Evolutionary conservation across 768 basidiomycete genomes (phyloP).

Genomic region (Boletus fagicola): DNA sequence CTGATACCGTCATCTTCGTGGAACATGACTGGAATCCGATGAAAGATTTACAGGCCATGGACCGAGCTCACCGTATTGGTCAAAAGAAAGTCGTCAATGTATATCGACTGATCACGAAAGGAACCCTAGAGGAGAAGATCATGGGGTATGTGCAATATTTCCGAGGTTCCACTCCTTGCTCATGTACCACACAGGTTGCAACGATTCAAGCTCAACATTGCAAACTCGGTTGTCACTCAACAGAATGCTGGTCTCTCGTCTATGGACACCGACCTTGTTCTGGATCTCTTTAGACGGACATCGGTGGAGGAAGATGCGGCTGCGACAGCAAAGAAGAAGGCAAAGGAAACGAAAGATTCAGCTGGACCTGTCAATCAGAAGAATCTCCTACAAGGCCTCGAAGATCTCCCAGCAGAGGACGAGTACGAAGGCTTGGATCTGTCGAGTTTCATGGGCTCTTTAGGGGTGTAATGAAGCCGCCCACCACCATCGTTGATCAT

Average conservation of each 20-base stretch:
- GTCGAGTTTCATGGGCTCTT: slow-evolving; percentile 84
- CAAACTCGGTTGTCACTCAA: slow-evolving; percentile 93
- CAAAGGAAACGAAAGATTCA: slow-evolving; percentile 52
- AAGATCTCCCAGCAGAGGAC: slow-evolving; percentile 88
- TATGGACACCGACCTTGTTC: slow-evolving; percentile 96
- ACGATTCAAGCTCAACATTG: slow-evolving; percentile 98
- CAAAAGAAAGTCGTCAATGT: slow-evolving; percentile 99
- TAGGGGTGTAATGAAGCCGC: slow-evolving; percentile 46
- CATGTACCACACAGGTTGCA: slow-evolving; percentile 61
- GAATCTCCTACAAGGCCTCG: slow-evolving; percentile 83
- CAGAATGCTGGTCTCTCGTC: slow-evolving; percentile 92
- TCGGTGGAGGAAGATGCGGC: slow-evolving; percentile 71
- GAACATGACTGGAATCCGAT: slow-evolving; percentile 99
- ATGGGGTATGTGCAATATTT: slow-evolving; percentile 76
- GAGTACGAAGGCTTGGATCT: slow-evolving; percentile 90
- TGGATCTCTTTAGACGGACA: slow-evolving; percentile 88
- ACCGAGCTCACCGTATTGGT: slow-evolving; percentile 94
- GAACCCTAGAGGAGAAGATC: slow-evolving; percentile 97
- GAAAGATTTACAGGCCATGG: slow-evolving; percentile 99
- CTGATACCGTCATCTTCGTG: slow-evolving; percentile 98
- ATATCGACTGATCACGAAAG: slow-evolving; percentile 94
- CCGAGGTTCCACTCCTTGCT: slow-evolving; percentile 1
- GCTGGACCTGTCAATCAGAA: slow-evolving; percentile 68
- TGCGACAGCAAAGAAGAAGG: slow-evolving; percentile 45
- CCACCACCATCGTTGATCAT: slow-evolving; percentile 8